Evolutionary conservation across 1,139 yeast genomes (phyloP), one percentile per base, ranked within the genome.

Genomic region (Blastobotrys indianensis): DNA sequence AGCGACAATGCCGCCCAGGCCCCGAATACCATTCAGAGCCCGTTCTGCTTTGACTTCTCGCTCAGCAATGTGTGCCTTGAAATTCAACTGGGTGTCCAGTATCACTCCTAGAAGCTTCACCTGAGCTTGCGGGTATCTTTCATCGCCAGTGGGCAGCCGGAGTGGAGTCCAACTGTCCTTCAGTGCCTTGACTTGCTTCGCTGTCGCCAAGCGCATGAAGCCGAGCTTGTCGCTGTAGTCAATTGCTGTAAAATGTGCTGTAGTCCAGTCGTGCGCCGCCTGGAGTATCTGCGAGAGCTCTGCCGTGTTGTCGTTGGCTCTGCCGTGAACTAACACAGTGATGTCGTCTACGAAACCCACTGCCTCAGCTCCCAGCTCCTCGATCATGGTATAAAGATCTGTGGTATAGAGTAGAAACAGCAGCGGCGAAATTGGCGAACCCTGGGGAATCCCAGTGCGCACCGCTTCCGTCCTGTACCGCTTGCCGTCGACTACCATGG

Each of bases 371-470:
- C 49, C 46, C 13, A 11, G 25, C 20, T 8, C 20, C 36, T 33
- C 40, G 35, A 49, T 31, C 7, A 30, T 33, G 2, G 41, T 31
- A 13, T 53, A 52, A 25, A 53, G 45, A 2, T 49, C 46, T 11
- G 42, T 41, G n/a, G 56, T 45, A 41, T 52, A 52, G 11, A 53
- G 35, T 25, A 52, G 37, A 31, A 53, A 52, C 15, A 52, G 42
- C 37, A 52, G 36, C 6, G 54, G 54, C 4, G 54, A 53, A 8
- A 50, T 45, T 3, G 56, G 55, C 12, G 53, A 53, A 8, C 54
- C 55, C 28, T 52, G 55, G 2, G 55, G 55, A 31, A 52, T 52
- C 12, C 55, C 54, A 3, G 47, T 49, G 20, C 31, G n/a, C n/a
- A 47, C 16, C 11, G 25, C 20, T 8, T 33, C 3, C 17, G 15